Conservation (phyloP, 495 filamentous ascomycete genomes). For the Penicillium manginii region DNA sequence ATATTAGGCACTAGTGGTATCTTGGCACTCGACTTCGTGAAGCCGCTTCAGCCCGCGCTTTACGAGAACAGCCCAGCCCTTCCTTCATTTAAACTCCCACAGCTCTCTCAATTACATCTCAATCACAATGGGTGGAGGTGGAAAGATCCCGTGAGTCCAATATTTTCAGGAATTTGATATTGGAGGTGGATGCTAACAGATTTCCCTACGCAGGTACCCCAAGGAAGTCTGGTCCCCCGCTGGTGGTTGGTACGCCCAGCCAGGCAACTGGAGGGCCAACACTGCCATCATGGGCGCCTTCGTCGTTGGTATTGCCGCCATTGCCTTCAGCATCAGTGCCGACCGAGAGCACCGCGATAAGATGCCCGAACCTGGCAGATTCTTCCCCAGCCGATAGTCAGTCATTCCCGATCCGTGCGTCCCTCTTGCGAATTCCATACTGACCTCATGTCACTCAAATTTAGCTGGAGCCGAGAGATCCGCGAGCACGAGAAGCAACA, state of each 20-base stretch:
- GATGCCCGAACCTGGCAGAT: constrained; percentile 85
- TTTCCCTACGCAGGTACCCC: constrained; percentile 70
- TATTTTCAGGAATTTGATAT: not conserved
- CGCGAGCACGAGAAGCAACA: constrained; percentile 77
- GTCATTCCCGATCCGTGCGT: constrained; percentile 40
- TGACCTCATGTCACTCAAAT: constrained; percentile 19
- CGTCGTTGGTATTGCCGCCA: constrained; percentile 72
- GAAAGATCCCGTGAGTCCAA: constrained; percentile 82
- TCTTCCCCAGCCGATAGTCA: constrained; percentile 96
- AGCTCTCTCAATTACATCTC: constrained; percentile 32
- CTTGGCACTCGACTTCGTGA: constrained; percentile 40
- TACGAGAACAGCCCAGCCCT: constrained; percentile 28
- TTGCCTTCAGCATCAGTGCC: constrained; percentile 80
- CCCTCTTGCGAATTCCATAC: constrained; percentile 12
- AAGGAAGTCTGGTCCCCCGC: constrained; percentile 99
- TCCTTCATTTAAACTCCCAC: constrained; percentile 27
- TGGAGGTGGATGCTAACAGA: constrained; percentile 25
- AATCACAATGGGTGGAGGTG: constrained; percentile 63
- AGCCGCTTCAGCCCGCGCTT: constrained; percentile 30
- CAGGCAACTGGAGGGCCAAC: constrained; percentile 92
- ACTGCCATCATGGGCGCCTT: constrained; percentile 80
- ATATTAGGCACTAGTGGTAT: constrained; percentile 19
- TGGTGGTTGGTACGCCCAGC: constrained; percentile 96
- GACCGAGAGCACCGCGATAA: constrained; percentile 76
- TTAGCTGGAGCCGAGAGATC: constrained; percentile 91